A percentile compares a stretch with the other conserved stretches of the same genome.
phyloP scores from a whole-genome alignment of 495 filamentous ascomycete species.

The Penicillium riverlandense region DNA sequence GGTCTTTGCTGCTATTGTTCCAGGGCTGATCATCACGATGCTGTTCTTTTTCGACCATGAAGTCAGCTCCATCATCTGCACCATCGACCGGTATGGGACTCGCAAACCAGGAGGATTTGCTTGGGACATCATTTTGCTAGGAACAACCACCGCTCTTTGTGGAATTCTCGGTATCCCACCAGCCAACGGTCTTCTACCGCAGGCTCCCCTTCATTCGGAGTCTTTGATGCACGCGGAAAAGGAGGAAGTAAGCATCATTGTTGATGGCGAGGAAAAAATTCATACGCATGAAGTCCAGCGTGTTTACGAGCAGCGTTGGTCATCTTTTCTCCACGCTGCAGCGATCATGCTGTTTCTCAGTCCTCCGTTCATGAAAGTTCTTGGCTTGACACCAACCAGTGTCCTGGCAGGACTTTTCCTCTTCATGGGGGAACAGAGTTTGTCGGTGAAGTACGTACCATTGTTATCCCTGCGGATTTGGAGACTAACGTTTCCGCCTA shows the following conservation, averaged over 20 bases:
- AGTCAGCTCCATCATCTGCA: constrained; percentile 70
- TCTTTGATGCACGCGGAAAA: constrained; percentile 51
- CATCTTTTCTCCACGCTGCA: constrained; percentile 53
- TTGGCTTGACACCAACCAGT: constrained; percentile 61
- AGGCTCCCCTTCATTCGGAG: constrained; percentile 65
- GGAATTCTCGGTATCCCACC: constrained; percentile 65
- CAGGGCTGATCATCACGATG: constrained; percentile 59
- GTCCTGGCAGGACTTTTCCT: constrained; percentile 64
- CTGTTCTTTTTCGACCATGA: constrained; percentile 74
- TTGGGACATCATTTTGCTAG: constrained; percentile 62
- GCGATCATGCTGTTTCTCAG: constrained; percentile 56
- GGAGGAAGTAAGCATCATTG: constrained; percentile 28
- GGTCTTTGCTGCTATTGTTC: constrained; percentile 59
- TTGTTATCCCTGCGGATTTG: no score
- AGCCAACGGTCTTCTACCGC: constrained; percentile 62
- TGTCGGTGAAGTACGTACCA: constrained; percentile 51
- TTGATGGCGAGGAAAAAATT: constrained; percentile 25
- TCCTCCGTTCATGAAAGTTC: constrained; percentile 61
- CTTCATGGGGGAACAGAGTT: constrained; percentile 68
- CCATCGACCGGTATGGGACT: constrained; percentile 58
- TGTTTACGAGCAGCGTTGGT: constrained; percentile 67
- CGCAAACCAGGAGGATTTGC: constrained; percentile 61
- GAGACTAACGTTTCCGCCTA: constrained; percentile 5
- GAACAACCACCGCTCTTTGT: constrained; percentile 61
- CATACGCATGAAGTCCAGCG: constrained; percentile 34